These are phyloP conservation scores for Rhizopogon vinicolor DNA, from an alignment of 768 basidiomycete species.

Conservation along the genomic window DNA sequence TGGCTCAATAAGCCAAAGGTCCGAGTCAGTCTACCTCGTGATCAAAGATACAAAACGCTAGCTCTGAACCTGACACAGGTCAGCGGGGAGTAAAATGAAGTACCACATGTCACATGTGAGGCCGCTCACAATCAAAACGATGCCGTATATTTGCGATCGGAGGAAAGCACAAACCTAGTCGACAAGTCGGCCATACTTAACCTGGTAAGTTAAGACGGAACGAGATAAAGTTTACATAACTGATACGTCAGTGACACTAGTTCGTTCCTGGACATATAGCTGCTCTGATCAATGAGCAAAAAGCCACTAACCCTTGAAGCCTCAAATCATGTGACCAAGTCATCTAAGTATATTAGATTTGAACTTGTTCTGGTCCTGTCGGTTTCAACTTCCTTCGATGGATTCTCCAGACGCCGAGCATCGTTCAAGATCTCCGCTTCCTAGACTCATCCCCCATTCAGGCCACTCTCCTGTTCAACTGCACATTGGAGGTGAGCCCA, in stretches of 20 bases:
- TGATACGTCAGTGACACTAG: too few relatives aligned
- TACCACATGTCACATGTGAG: too few relatives aligned
- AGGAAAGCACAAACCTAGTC: neutral
- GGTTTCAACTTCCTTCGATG: conserved; percentile 2
- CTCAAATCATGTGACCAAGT: too few relatives aligned
- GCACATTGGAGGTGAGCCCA: conserved; percentile 18
- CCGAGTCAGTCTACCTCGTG: too few relatives aligned
- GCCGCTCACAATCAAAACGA: neutral
- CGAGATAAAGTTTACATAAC: too few relatives aligned
- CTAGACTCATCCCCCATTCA: conserved; percentile 22
- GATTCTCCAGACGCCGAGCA: conserved; percentile 5
- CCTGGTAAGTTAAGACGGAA: too few relatives aligned
- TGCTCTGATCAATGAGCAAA: neutral
- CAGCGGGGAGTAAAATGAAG: neutral
- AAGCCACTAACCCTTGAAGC: too few relatives aligned
- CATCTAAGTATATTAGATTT: neutral
- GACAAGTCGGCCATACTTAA: too few relatives aligned
- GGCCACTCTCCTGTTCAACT: conserved; percentile 24
- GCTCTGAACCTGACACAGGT: neutral
- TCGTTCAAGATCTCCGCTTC: conserved; percentile 16
- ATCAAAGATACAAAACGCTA: neutral
- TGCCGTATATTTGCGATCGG: neutral
- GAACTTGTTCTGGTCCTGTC: neutral
- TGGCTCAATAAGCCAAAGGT: too few relatives aligned
- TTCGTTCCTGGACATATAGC: too few relatives aligned